Base-by-base conservation (phyloP, 345 rosid species). In the Eutrema heterophyllum region DNA sequence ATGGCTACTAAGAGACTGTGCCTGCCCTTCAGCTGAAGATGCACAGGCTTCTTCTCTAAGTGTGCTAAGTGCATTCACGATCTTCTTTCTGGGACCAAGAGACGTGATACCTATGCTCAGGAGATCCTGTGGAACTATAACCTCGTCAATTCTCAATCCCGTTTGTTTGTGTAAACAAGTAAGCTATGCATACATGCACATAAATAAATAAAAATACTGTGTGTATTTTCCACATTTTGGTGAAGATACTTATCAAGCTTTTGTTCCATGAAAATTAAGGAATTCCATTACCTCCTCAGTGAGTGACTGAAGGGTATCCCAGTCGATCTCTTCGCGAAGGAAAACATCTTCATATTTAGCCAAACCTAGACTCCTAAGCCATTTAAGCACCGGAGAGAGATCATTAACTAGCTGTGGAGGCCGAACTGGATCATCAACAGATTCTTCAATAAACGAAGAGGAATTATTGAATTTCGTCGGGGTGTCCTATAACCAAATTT, bases 71-170 rank as follows among this genome's bases (percentile, higher is more conserved):
- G 98, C 96, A 81, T 80, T 88, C 79, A 85, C 74, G 64, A 93
- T 89, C 77, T 87, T 93, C 86, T 89, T 93, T 87, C 97, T 86
- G 1, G 98, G 97, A 29, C 97, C 98, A 65, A 89, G 93, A 62
- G 98, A 83, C 16, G 91, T 84, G 12, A 93, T 82, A 60, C 98
- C 98, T 44, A 93, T 88, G 67, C 75, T 80, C 39, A 87, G 36
- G 18, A 93, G 86, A 80, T 93, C 98, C 98, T 91, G 78, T 36
- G 15, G 50, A 70, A 6, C 0, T 2, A 50, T n/a, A 59, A 49
- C 15, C 53, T 26, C 9, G 8, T 65, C 36, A 69, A 55, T 61
- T 64, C 6, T 10, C 16, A 52, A 12, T 32, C 12, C 3, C 13
- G 7, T 38, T 44, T 8, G 64, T 35, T 29, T 38, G 5, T 57